phyloP scores from a whole-genome alignment of 2,329 filamentous ascomycete species.

The Emmonsiellopsis sp. region DNA sequence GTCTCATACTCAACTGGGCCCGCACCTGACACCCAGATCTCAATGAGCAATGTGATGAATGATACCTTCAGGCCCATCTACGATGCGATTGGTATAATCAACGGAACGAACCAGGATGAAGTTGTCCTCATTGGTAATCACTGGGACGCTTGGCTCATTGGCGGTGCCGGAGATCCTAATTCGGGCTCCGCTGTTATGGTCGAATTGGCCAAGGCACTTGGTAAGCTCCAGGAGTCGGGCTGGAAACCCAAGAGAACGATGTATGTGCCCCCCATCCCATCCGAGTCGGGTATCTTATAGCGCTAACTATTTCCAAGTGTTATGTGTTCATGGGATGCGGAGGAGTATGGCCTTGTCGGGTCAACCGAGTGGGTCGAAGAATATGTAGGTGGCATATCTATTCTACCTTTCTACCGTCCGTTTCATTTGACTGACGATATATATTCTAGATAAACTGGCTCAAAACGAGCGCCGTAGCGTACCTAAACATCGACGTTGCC shows the following conservation, averaged over 20 bases:
- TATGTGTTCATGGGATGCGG: slow-evolving; percentile 26
- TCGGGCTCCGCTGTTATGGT: slow-evolving; percentile 41
- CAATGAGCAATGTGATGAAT: slow-evolving; percentile 17
- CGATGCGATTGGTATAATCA: slow-evolving; percentile 20
- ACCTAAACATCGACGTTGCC: slow-evolving; percentile 44
- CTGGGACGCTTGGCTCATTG: slow-evolving; percentile 46
- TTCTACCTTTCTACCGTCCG: neutral
- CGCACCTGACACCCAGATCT: slow-evolving; percentile 17
- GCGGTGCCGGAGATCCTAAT: slow-evolving; percentile 45
- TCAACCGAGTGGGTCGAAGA: slow-evolving; percentile 43
- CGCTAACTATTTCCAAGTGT: slow-evolving; percentile 11
- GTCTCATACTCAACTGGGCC: slow-evolving; percentile 23
- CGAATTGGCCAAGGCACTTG: slow-evolving; percentile 42
- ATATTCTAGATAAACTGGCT: slow-evolving; percentile 32
- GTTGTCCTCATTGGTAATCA: slow-evolving; percentile 45
- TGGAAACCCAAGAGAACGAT: slow-evolving; percentile 46
- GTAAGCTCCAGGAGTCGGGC: slow-evolving; percentile 36
- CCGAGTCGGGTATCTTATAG: neutral
- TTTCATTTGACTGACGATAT: slow-evolving; percentile 2
- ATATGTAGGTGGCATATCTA: slow-evolving; percentile 18
- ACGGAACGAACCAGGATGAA: slow-evolving; percentile 22
- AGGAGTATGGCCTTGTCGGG: slow-evolving; percentile 30
- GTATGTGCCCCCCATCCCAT: slow-evolving; percentile 11
- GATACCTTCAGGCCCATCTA: slow-evolving; percentile 18
- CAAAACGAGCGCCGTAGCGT: slow-evolving; percentile 34